phyloP scores from a whole-genome alignment of 176 grass and related monocot genomes.

The bread wheat (Triticum aestivum) region DNA sequence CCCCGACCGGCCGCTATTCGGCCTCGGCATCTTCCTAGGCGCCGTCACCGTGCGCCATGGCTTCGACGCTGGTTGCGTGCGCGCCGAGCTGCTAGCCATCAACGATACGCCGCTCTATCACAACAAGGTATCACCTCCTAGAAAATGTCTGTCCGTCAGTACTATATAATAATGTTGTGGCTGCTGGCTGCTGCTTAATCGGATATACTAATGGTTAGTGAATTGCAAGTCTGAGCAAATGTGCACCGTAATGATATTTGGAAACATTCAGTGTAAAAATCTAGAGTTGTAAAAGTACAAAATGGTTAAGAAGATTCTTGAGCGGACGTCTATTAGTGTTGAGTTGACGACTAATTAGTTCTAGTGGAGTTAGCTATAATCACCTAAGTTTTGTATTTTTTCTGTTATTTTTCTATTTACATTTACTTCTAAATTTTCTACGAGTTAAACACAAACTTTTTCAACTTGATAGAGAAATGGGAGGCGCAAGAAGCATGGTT shows the following conservation, averaged over 20 bases:
- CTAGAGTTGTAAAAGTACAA: background rate
- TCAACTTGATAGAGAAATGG: background rate
- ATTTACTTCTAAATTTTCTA: background rate
- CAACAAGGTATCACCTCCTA: slow-evolving; percentile 48
- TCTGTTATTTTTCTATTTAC: background rate
- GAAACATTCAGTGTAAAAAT: background rate
- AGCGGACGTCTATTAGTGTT: background rate
- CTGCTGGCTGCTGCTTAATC: background rate
- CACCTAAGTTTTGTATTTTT: background rate
- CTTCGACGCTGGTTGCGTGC: slow-evolving; percentile 72
- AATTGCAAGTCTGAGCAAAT: background rate
- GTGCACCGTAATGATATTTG: background rate
- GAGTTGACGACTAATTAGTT: background rate
- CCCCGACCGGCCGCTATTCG: slow-evolving; percentile 69
- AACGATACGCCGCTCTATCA: slow-evolving; percentile 85
- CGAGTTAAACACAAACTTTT: background rate
- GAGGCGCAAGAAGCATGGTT: background rate
- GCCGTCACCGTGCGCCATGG: slow-evolving; percentile 78
- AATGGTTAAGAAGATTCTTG: background rate
- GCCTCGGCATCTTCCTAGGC: slow-evolving; percentile 78
- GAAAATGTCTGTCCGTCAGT: background rate
- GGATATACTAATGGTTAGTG: background rate
- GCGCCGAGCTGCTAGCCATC: slow-evolving; percentile 87
- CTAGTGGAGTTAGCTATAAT: background rate
- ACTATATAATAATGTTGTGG: background rate